Evolutionary conservation across 2,329 filamentous ascomycete species (phyloP), one percentile per base, ranked within the genome.

Genomic region (Dactylellina leptospora): DNA sequence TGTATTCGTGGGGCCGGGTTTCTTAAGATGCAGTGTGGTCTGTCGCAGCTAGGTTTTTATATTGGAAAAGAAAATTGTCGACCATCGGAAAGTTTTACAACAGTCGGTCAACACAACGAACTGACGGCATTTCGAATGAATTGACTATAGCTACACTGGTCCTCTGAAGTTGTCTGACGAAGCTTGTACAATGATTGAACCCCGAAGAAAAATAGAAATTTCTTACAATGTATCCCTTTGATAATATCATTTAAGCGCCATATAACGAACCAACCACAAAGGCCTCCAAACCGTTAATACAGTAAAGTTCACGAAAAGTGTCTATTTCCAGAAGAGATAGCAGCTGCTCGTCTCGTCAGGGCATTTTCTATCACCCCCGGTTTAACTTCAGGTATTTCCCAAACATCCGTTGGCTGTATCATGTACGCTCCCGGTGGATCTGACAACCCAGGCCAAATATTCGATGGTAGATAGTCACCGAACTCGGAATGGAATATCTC

Each of bases 391-490:
- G 69, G 69, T 20, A 73, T 60, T 44, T 66, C 61, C 60, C 62
- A 73, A 16, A 60, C 55, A 25, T 73, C 69, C 4, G 56, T 68
- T 13, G 60, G 69, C 44, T 78, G 44, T 76, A 81, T 75, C 28
- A 77, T 76, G 70, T 76, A 81, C n/a, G 77, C 74, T 18, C 77
- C 74, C 4, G 81, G 81, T 47, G 78, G 76, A 66, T 79, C 77
- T 51, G 78, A 85, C 79, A 95, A 85, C 0, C 89, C 90, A 0
- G 88, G 88, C 92, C 92, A 97, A 20, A 97, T 86, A 78, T 97
- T 92, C 0, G 89, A 88, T 0, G 95, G 95, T 9, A 99, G 81
- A 78, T 88, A 96, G 74, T 96, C 91, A 5, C 92, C 93, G 10
- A 95, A 88, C 44, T 96, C 90, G 25, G 88, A 84, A 30, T 90